phyloP scores from a whole-genome alignment of 1,139 yeast species.

The Saccharomyces hybrid region DNA sequence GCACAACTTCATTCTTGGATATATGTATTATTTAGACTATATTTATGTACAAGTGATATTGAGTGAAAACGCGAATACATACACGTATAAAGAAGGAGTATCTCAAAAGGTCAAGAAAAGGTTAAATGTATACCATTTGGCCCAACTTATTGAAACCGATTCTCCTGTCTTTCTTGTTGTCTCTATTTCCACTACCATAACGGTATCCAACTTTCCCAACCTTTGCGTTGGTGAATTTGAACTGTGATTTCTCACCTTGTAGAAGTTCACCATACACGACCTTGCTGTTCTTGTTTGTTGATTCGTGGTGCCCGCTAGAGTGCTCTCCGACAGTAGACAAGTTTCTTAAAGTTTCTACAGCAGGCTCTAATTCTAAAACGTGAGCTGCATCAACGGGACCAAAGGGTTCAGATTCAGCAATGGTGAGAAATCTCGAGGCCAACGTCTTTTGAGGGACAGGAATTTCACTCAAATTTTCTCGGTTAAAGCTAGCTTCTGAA shows the following conservation, averaged over 20 bases:
- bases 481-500: slow-evolving; percentile 32
- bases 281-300: slow-evolving; percentile 15
- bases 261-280: slow-evolving; percentile 29
- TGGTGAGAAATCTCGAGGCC: slow-evolving; percentile 74
- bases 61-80: background rate
- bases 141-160: slow-evolving; percentile 71
- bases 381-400: slow-evolving; percentile 96
- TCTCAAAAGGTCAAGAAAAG: background rate
- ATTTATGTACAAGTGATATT: background rate
- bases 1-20: background rate
- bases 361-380: slow-evolving; percentile 75
- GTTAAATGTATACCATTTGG: slow-evolving; percentile 40
- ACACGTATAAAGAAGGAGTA: background rate
- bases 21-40: background rate
- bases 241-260: slow-evolving; percentile 52
- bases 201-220: slow-evolving; percentile 85
- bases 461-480: slow-evolving; percentile 83
- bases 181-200: slow-evolving; percentile 87
- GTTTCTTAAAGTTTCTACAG: slow-evolving; percentile 62
- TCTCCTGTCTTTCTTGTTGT: slow-evolving; percentile 76
- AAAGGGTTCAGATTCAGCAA: slow-evolving; percentile 94
- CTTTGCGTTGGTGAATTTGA: slow-evolving; percentile 67
- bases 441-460: slow-evolving; percentile 83
- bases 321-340: slow-evolving; percentile 52
- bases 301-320: slow-evolving; percentile 28